Conservation (phyloP, 768 basidiomycete species). For the Cystoderma amianthinum region DNA sequence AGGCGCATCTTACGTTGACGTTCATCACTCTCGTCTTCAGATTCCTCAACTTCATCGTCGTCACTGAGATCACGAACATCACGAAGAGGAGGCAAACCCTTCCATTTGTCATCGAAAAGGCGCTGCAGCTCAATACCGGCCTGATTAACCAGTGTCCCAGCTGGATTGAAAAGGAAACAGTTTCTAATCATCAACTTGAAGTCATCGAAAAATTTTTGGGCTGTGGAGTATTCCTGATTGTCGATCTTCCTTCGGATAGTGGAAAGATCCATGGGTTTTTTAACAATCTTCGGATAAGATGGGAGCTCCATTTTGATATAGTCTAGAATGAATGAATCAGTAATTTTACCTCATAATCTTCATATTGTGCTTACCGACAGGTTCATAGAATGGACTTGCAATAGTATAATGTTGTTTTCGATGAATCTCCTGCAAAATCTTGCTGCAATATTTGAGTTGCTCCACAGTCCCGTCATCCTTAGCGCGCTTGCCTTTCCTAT, state of each 20-base stretch:
- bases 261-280: constrained; percentile 92
- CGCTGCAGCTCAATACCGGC: constrained; percentile 82
- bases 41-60: constrained; percentile 57
- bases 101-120: constrained; percentile 93
- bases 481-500: constrained; percentile 49
- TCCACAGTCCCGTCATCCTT: constrained; percentile 69
- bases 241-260: constrained; percentile 88
- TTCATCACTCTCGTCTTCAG: constrained; percentile 55
- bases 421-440: constrained; percentile 67
- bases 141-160: constrained; percentile 78
- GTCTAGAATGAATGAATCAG: constrained; percentile 36
- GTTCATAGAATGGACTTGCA: constrained; percentile 86
- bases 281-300: constrained; percentile 79
- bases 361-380: constrained; percentile 68
- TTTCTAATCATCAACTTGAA: constrained; percentile 94
- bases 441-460: constrained; percentile 79
- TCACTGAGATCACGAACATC: constrained; percentile 57
- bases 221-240: constrained; percentile 65
- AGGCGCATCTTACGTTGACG: constrained; percentile 43
- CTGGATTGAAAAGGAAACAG: constrained; percentile 88
- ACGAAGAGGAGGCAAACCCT: constrained; percentile 56
- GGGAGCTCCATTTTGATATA: constrained; percentile 75
- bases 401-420: constrained; percentile 70
- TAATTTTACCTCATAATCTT: neutral
- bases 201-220: constrained; percentile 80